Evolutionary conservation across 75 land plant genomes (phyloP).

Genomic region (Pseudotsuga menziesii): DNA sequence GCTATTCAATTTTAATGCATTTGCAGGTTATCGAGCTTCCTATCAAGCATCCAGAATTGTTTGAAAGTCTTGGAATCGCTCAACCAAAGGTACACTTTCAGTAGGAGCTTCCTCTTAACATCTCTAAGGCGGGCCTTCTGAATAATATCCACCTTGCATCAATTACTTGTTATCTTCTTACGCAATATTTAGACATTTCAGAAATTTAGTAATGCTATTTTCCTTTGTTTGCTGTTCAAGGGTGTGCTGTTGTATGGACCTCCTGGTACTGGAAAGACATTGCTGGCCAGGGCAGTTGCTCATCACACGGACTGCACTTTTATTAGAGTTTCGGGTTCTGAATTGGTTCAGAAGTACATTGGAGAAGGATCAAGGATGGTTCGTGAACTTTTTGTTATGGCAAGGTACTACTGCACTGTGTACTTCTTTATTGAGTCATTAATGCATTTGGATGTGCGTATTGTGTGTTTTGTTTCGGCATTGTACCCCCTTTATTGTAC

Average conservation of each 20-base stretch:
- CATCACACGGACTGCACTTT: constrained; percentile 99
- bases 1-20: not conserved
- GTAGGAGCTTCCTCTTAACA: not conserved
- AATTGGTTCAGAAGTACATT: constrained; percentile 95
- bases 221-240: constrained; percentile 18
- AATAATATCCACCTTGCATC: not conserved
- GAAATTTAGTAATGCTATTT: not conserved
- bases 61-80: constrained; percentile 97
- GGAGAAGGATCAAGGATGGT: constrained; percentile 99
- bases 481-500: no score
- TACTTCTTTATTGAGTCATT: no score
- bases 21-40: constrained; percentile 96
- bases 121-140: not conserved
- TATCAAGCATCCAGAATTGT: constrained; percentile 94
- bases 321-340: constrained; percentile 96
- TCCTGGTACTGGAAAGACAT: constrained; percentile 87
- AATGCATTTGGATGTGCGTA: no score
- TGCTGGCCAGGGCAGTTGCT: constrained; percentile 86
- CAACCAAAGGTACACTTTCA: constrained; percentile 77
- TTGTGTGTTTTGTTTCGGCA: no score
- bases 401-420: constrained; percentile 45
- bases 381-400: constrained; percentile 98
- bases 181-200: not conserved
- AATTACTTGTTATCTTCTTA: not conserved
- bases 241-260: constrained; percentile 87